A percentile compares a stretch with the other conserved stretches of the same genome.
phyloP scores from a whole-genome alignment of 1,139 yeast genomes.

The Oligophagozyma castellii region DNA sequence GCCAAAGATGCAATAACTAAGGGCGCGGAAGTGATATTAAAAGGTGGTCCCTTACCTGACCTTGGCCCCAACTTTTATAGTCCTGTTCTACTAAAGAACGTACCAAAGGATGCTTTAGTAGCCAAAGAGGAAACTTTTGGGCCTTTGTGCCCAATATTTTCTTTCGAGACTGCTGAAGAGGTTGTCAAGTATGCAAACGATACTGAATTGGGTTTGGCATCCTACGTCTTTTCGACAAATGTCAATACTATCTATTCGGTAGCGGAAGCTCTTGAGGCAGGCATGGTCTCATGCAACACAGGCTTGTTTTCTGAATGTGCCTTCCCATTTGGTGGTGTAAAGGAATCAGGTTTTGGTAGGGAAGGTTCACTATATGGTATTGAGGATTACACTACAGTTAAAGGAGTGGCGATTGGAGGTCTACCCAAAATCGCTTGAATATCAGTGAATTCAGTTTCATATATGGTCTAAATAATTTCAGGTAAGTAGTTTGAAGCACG shows the following conservation, averaged over 20 bases:
- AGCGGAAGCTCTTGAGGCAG: constrained; percentile 60
- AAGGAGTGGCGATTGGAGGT: constrained; percentile 41
- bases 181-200: constrained; percentile 58
- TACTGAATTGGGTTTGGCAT: constrained; percentile 60
- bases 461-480: no score
- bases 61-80: constrained; percentile 65
- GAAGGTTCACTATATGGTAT: constrained; percentile 69
- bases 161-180: constrained; percentile 52
- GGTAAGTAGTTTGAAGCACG: no score
- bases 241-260: constrained; percentile 49
- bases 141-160: constrained; percentile 69
- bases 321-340: constrained; percentile 70
- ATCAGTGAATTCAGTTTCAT: no score
- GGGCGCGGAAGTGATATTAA: constrained; percentile 52
- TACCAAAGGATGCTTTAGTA: constrained; percentile 49
- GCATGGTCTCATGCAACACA: constrained; percentile 72
- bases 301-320: constrained; percentile 61
- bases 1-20: constrained; percentile 60
- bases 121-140: constrained; percentile 78
- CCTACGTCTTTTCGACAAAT: constrained; percentile 63
- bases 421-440: constrained; percentile 10
- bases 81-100: constrained; percentile 59
- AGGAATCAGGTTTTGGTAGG: constrained; percentile 71
- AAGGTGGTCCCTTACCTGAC: constrained; percentile 55
- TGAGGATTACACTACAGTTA: constrained; percentile 57